A percentile compares a stretch with the other conserved stretches of the same genome.
Conservation (phyloP, 805 yeast genomes). For the Pichia occidentalis region DNA sequence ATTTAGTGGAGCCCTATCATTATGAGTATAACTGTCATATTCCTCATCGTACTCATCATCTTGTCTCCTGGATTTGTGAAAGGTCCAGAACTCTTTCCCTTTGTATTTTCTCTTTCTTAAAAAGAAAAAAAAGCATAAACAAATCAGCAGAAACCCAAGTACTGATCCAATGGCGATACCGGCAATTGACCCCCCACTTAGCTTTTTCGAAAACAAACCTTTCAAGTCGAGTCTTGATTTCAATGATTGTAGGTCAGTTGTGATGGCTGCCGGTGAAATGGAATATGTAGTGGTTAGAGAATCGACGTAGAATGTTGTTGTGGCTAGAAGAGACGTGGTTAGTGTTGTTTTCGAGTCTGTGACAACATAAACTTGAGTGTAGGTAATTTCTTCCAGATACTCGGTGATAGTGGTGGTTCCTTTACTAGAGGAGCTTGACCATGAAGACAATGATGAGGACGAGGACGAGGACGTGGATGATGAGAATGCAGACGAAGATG, state of each 20-base stretch:
- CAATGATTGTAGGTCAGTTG: slow-evolving; percentile 24
- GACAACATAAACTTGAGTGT: slow-evolving; percentile 27
- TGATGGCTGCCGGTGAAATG: slow-evolving; percentile 20
- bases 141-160: slow-evolving; percentile 16
- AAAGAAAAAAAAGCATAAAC: slow-evolving; percentile 15
- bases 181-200: slow-evolving; percentile 23
- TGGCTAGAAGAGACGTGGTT: slow-evolving; percentile 19
- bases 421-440: slow-evolving; percentile 2
- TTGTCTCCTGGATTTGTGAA: no score
- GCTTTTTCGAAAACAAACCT: background rate
- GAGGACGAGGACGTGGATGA: slow-evolving; percentile 2
- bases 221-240: slow-evolving; percentile 12
- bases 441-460: background rate
- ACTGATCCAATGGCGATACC: slow-evolving; percentile 27
- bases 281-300: slow-evolving; percentile 14
- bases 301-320: slow-evolving; percentile 17
- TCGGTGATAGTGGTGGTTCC: slow-evolving; percentile 16
- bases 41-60: slow-evolving; percentile 1
- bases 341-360: slow-evolving; percentile 25
- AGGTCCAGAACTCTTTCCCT: background rate
- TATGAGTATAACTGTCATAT: background rate
- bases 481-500: background rate
- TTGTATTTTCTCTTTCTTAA: slow-evolving; percentile 9
- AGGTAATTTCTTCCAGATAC: slow-evolving; percentile 15
- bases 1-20: no score